These are phyloP conservation scores for Colletotrichum incanum DNA, from an alignment of 2,329 filamentous ascomycete genomes.

Conservation along the genomic window DNA sequence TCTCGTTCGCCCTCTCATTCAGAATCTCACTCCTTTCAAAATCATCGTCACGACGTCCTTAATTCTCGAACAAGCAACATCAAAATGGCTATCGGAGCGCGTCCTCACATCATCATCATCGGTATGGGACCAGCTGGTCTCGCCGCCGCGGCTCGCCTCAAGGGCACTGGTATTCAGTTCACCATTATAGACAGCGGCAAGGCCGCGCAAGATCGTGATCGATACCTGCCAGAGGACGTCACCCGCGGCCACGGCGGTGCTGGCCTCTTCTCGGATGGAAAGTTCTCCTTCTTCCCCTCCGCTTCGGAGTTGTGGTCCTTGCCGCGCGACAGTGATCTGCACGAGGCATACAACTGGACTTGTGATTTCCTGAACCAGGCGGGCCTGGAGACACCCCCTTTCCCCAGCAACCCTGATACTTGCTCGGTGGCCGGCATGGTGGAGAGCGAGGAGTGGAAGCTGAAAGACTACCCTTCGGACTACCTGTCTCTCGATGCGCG, in stretches of 20 bases:
- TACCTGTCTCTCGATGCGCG: conserved; percentile 6
- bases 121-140: conserved; percentile 52
- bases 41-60: neutral
- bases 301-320: conserved; percentile 8
- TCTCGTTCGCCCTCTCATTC: neutral
- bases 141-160: conserved; percentile 52
- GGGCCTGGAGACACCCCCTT: conserved; percentile 1
- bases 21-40: neutral
- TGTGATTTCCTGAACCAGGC: conserved; percentile 5
- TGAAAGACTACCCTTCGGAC: conserved; percentile 6
- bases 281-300: conserved; percentile 13
- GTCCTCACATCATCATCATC: conserved; percentile 49
- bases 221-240: conserved; percentile 6
- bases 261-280: conserved; percentile 2
- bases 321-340: conserved; percentile 7
- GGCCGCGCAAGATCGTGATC: neutral
- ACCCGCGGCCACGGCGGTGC: conserved; percentile 5
- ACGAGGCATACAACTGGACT: conserved; percentile 5
- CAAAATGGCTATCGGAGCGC: neutral
- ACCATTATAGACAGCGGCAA: conserved; percentile 7
- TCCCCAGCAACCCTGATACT: conserved; percentile 7
- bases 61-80: neutral
- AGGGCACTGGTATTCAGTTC: conserved; percentile 13
- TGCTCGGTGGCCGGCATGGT: conserved; percentile 10
- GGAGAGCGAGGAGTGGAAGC: conserved; percentile 9